These are phyloP conservation scores for Monosporozyma unispora DNA, from an alignment of 805 yeast species.

Conservation along the genomic window DNA sequence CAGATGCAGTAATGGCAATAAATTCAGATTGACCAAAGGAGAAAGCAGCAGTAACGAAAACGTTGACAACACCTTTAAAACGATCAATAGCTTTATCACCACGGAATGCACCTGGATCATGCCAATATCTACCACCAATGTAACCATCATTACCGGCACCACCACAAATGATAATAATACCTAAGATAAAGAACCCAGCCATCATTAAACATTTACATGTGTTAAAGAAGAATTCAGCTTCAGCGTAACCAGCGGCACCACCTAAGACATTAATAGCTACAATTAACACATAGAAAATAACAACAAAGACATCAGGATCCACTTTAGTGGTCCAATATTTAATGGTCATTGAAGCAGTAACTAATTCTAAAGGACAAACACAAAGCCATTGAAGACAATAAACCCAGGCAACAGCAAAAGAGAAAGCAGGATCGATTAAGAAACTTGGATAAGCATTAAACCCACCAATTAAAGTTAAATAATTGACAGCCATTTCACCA, in stretches of 20 bases:
- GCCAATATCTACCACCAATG: conserved; percentile 45
- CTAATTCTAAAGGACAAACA: conserved; percentile 55
- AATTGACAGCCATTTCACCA: conserved; percentile 60
- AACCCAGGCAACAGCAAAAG: conserved; percentile 55
- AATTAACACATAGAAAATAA: conserved; percentile 41
- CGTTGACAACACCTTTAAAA: conserved; percentile 46
- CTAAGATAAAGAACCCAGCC: conserved; percentile 48
- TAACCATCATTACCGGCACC: conserved; percentile 36
- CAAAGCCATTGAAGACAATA: conserved; percentile 57
- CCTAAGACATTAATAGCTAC: conserved; percentile 38
- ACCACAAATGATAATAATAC: conserved; percentile 37
- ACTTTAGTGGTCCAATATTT: conserved; percentile 48
- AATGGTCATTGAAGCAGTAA: conserved; percentile 55
- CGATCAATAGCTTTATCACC: conserved; percentile 33
- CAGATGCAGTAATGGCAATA: conserved; percentile 51
- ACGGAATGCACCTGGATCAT: conserved; percentile 45
- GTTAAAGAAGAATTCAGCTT: conserved; percentile 58
- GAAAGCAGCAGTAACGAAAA: conserved; percentile 49
- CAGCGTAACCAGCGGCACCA: conserved; percentile 53
- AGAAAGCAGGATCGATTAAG: conserved; percentile 47
- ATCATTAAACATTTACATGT: conserved; percentile 55
- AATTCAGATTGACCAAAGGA: conserved; percentile 56
- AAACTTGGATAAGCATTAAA: conserved; percentile 49
- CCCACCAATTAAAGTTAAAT: conserved; percentile 51
- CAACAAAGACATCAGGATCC: conserved; percentile 50